A percentile compares a stretch with the other conserved stretches of the same genome.
phyloP scores from a whole-genome alignment of 2,329 filamentous ascomycete species.

The Hyphodiscus sp. region DNA sequence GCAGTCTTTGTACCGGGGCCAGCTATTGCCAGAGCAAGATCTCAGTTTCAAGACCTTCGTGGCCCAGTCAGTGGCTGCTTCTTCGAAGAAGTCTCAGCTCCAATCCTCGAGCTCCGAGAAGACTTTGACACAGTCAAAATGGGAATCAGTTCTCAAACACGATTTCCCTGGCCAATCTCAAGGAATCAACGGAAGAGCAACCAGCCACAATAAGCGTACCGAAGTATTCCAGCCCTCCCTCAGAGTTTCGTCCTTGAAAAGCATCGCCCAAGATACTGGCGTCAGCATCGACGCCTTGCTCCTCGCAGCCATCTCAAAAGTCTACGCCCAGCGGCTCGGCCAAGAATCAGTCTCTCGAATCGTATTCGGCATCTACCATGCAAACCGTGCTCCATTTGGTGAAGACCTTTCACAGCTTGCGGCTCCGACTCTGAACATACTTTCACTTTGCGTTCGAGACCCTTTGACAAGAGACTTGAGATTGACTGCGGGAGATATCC shows the following conservation, averaged over 20 bases:
- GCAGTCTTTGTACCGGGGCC: constrained; percentile 35
- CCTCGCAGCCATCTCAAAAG: constrained; percentile 62
- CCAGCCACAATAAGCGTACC: constrained; percentile 14
- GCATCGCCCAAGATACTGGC: constrained; percentile 42
- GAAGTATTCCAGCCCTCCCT: constrained; percentile 43
- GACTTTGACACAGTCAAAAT: constrained; percentile 33
- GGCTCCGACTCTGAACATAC: constrained; percentile 71
- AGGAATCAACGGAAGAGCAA: background rate
- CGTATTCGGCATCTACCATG: constrained; percentile 74
- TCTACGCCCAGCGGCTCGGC: constrained; percentile 9
- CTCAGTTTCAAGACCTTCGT: constrained; percentile 29
- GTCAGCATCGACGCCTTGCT: constrained; percentile 69
- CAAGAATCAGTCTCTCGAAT: constrained; percentile 34
- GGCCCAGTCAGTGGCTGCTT: constrained; percentile 34
- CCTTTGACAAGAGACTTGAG: constrained; percentile 33
- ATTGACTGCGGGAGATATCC: constrained; percentile 53
- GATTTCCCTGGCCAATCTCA: constrained; percentile 29
- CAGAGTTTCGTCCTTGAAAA: constrained; percentile 37
- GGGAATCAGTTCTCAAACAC: constrained; percentile 33
- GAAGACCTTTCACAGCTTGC: constrained; percentile 42
- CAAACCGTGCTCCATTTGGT: constrained; percentile 58
- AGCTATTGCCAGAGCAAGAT: constrained; percentile 2
- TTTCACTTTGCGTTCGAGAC: constrained; percentile 58
- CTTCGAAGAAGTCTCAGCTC: constrained; percentile 29
- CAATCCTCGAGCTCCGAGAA: constrained; percentile 30